Conservation (phyloP, 805 yeast species). For the Kuraishia floccosa region DNA sequence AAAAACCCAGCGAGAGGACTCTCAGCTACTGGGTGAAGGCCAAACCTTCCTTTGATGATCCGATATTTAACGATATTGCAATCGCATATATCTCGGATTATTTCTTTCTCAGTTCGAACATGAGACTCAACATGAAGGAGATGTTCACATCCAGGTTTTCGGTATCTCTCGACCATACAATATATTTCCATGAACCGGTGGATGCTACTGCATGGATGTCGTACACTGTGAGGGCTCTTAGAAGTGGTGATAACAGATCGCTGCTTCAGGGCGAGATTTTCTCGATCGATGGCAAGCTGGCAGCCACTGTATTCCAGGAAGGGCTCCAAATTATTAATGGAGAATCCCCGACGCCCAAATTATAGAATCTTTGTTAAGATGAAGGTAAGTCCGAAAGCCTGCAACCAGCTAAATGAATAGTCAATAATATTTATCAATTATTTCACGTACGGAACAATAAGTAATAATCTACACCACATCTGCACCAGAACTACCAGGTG, state of each 20-base stretch:
- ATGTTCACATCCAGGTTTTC: constrained; percentile 35
- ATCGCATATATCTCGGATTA: constrained; percentile 51
- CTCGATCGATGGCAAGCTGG: constrained; percentile 32
- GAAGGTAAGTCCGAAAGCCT: no score
- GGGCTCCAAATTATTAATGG: constrained; percentile 39
- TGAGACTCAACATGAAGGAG: constrained; percentile 36
- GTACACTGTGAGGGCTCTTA: constrained; percentile 33
- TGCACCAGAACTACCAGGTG: no score
- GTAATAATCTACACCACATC: no score
- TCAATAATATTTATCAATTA: no score
- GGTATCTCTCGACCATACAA: constrained; percentile 55
- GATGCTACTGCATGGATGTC: constrained; percentile 39
- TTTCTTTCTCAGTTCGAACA: constrained; percentile 37
- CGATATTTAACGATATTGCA: constrained; percentile 40
- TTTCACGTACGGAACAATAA: no score
- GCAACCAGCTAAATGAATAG: no score
- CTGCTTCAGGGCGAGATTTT: constrained; percentile 49
- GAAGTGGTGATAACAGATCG: constrained; percentile 41
- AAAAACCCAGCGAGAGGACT: constrained; percentile 11
- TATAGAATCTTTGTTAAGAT: no score
- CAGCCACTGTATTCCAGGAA: constrained; percentile 57
- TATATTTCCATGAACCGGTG: constrained; percentile 51
- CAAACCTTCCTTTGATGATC: constrained; percentile 11
- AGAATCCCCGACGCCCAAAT: no score
- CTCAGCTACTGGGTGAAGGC: constrained; percentile 19